Base-by-base conservation (phyloP, 2,329 filamentous ascomycete genomes). In the Diaporthe australafricana region DNA sequence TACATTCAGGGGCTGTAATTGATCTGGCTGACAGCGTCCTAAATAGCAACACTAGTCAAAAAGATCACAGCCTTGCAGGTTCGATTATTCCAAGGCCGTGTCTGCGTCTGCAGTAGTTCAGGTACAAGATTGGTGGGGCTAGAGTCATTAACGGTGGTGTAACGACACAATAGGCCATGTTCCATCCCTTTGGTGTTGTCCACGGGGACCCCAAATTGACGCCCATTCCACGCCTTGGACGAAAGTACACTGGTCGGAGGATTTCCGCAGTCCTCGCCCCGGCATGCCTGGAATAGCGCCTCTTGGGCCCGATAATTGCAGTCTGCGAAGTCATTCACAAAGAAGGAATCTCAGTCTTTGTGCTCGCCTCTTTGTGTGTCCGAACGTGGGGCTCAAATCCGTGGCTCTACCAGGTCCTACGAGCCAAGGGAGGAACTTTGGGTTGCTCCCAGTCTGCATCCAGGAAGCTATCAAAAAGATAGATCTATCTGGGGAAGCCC, bases 111-210 rank as follows among this genome's bases (percentile, higher is more conserved):
- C 53, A 60, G 67, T 69, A 60, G 67, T 30, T 52, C 67, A 69
- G 67, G 67, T 69, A 69, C 67, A 48, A 14, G 22, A 22, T n/a
- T 22, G 50, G 50, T 52, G 22, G 32, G 50, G n/a, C 56, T 17
- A 48, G 16, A 16, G 30, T 35, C 38, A 32, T 56, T 35, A 53
- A 56, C 40, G 60, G 69, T 55, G 57, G 65, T 50, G 55, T 27
- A 40, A 55, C 27, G 22, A 55, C 14, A 56, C 35, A 32, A 71
- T 71, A 71, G 71, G 71, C 67, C 32, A 68, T 71, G 71, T 71
- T 57, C 71, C 71, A 73, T 27, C 32, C 52, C 40, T 71, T 65
- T 30, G 42, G 53, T 42, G 67, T 42, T 69, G 53, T 42, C 30
- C 14, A 57, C n/a, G 11, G 53, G 53, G 30, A 56, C 66, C 50